These are phyloP conservation scores for Lasiosphaeria ovina DNA, from an alignment of 495 filamentous ascomycete species.

Conservation along the genomic window DNA sequence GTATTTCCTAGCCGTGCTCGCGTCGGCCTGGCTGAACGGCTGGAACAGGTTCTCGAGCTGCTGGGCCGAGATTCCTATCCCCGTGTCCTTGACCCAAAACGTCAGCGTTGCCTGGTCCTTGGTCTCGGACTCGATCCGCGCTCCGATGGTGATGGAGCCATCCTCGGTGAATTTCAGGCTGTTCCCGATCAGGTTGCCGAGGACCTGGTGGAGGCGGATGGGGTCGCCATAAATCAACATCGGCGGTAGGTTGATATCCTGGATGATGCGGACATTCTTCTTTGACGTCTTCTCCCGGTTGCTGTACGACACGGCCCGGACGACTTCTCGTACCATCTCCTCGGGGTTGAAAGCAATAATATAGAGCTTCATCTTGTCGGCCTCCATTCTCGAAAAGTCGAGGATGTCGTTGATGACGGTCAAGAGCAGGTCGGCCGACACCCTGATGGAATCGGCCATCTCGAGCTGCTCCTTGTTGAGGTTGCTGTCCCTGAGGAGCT, in stretches of 20 bases:
- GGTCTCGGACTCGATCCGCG: constrained; percentile 66
- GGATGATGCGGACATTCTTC: constrained; percentile 58
- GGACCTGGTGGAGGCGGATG: constrained; percentile 84
- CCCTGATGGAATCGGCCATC: constrained; percentile 87
- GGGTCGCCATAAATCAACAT: constrained; percentile 88
- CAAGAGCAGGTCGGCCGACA: constrained; percentile 87
- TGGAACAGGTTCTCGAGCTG: constrained; percentile 82
- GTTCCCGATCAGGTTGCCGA: constrained; percentile 91
- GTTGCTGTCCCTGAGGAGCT: constrained; percentile 74
- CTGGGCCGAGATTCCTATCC: constrained; percentile 81
- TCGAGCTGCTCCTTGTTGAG: constrained; percentile 80
- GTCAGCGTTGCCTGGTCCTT: constrained; percentile 68
- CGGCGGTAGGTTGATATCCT: constrained; percentile 72
- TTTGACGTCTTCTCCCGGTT: constrained; percentile 69
- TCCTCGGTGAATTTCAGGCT: constrained; percentile 91
- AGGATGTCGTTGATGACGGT: constrained; percentile 94
- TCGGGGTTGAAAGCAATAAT: constrained; percentile 80
- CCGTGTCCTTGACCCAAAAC: constrained; percentile 85
- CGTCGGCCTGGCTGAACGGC: constrained; percentile 88
- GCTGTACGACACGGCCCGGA: constrained; percentile 80
- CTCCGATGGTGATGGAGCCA: constrained; percentile 77
- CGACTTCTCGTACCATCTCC: constrained; percentile 84
- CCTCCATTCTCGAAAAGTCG: constrained; percentile 91
- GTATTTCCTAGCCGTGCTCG: constrained; percentile 80
- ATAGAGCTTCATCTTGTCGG: constrained; percentile 92